Conservation (phyloP, 164 flowering plant genomes). For the Aristolochia contorta region DNA sequence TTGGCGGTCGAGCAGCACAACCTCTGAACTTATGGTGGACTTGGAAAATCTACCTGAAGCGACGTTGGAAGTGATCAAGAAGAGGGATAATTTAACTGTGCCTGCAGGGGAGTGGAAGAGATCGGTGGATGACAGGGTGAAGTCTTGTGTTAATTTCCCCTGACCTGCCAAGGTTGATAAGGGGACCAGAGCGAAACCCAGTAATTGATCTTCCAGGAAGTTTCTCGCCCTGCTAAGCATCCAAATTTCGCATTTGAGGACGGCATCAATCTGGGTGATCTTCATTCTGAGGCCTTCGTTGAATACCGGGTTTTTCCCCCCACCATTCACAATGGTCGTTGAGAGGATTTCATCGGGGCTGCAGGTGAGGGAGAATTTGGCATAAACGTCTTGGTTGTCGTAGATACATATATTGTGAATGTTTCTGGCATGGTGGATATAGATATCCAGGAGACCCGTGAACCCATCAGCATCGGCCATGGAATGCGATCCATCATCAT, state of each 20-base stretch:
- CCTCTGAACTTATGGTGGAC: conserved; percentile 61
- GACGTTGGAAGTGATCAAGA: conserved; percentile 25
- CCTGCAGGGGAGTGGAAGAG: conserved; percentile 91
- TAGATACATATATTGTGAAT: conserved; percentile 95
- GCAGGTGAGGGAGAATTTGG: conserved; percentile 78
- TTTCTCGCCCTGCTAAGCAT: conserved; percentile 79
- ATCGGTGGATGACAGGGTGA: conserved; percentile 66
- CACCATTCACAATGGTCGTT: conserved; percentile 54
- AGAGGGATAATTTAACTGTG: conserved; percentile 46
- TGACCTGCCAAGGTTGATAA: conserved; percentile 42
- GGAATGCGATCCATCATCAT: conserved; percentile 23
- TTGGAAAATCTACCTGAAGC: conserved; percentile 11
- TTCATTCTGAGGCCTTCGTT: conserved; percentile 47
- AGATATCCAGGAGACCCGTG: conserved; percentile 55
- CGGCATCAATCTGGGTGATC: conserved; percentile 43
- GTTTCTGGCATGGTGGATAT: conserved; percentile 79
- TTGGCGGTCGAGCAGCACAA: conserved; percentile 47
- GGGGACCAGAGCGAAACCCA: conserved; percentile 82
- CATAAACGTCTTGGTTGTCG: conserved; percentile 92
- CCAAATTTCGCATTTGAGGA: conserved; percentile 93
- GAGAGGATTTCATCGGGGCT: conserved; percentile 63
- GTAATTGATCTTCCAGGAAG: conserved; percentile 77
- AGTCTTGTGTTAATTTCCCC: conserved; percentile 57
- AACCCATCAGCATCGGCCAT: conserved; percentile 28
- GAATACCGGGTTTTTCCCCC: conserved; percentile 87